phyloP scores from a whole-genome alignment of 495 filamentous ascomycete genomes.

The Sordaria brevicollis region DNA sequence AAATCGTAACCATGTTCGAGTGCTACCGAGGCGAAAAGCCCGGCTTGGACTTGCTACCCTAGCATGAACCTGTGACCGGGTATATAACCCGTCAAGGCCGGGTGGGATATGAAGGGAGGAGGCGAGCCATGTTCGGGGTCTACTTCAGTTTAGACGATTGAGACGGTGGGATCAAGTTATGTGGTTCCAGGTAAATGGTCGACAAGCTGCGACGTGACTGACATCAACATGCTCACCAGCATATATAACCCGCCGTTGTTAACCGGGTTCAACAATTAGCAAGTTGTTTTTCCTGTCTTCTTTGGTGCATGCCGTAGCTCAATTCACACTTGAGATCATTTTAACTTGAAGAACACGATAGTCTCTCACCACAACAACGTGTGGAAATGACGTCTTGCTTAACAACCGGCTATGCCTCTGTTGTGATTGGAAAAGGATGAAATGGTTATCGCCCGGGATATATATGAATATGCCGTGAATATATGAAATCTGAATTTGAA shows the following conservation, averaged over 20 bases:
- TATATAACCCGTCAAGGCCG: constrained; percentile 2
- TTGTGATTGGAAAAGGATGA: not conserved
- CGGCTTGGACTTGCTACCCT: not conserved
- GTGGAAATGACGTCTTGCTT: not conserved
- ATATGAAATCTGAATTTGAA: not conserved
- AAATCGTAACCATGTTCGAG: constrained; percentile 4
- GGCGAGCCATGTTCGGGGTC: not conserved
- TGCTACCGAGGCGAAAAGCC: not conserved
- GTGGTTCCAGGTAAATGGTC: not conserved
- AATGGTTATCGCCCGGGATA: not conserved
- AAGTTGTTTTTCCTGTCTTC: not conserved
- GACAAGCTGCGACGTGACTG: not conserved
- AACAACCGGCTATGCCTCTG: not conserved
- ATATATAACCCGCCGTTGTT: not conserved
- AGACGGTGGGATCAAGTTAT: not conserved
- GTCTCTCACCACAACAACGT: not conserved
- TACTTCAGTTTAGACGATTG: not conserved
- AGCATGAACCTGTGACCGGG: not conserved
- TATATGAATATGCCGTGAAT: not conserved
- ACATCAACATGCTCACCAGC: not conserved
- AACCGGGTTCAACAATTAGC: not conserved
- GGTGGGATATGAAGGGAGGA: constrained; percentile 1
- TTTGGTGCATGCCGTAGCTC: not conserved
- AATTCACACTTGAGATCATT: not conserved
- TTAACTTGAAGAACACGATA: not conserved